These are phyloP conservation scores for Kwoniella botswanensis DNA, from an alignment of 768 basidiomycete species.

Conservation along the genomic window DNA sequence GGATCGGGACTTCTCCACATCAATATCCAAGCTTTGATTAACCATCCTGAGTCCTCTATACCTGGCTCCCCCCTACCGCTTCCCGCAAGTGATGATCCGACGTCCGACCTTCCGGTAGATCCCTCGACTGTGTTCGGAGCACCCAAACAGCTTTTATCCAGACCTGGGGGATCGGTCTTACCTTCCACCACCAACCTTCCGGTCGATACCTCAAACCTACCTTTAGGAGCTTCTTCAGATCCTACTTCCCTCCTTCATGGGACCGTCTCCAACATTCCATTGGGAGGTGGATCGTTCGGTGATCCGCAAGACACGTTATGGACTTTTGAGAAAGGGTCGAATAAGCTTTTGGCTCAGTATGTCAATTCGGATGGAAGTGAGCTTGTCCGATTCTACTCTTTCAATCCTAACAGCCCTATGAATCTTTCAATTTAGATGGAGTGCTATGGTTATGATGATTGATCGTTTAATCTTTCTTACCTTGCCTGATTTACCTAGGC, in stretches of 20 bases:
- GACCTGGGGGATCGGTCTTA: conserved; percentile 15
- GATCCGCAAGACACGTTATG: conserved; percentile 23
- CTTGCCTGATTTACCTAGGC: conserved; percentile 6
- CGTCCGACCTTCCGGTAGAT: background rate
- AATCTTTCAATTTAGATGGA: no score
- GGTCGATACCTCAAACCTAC: conserved; percentile 1
- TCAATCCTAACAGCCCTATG: no score
- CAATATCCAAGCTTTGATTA: conserved; percentile 5
- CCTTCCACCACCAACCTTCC: background rate
- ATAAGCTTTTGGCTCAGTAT: conserved; percentile 19
- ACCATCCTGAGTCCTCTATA: background rate
- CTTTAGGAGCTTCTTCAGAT: conserved; percentile 2
- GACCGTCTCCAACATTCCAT: conserved; percentile 2
- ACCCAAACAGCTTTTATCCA: conserved; percentile 13
- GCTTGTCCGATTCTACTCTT: no score
- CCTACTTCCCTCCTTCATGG: conserved; percentile 7
- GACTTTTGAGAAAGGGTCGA: conserved; percentile 15
- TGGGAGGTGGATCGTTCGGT: background rate
- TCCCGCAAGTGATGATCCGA: background rate
- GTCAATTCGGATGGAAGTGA: conserved; percentile 30
- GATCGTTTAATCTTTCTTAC: no score
- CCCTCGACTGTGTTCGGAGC: conserved; percentile 1
- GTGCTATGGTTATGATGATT: no score
- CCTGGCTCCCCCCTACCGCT: background rate
- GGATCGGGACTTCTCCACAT: conserved; percentile 17